A percentile compares a stretch with the other conserved stretches of the same genome.
These are phyloP conservation scores for Borealophlyctis nickersoniae DNA, from an alignment of 192 early-diverging fungal genomes.

Conservation along the genomic window DNA sequence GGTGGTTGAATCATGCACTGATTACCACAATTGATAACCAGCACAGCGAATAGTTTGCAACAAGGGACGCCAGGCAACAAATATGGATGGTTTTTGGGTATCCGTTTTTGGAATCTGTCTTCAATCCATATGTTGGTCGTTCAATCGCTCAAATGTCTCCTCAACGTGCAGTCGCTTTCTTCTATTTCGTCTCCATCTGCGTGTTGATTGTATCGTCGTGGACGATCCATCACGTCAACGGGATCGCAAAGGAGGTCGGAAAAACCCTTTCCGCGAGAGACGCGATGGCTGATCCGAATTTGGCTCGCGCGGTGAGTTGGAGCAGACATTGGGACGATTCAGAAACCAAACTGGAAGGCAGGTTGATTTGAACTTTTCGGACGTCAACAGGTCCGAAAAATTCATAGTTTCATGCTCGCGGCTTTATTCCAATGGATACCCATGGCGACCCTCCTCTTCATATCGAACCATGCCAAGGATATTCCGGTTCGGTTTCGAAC, in stretches of 20 bases:
- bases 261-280: background rate
- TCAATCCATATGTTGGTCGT: too few species aligned
- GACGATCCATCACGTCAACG: constrained; percentile 7
- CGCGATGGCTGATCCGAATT: too few species aligned
- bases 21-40: too few species aligned
- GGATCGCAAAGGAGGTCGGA: constrained; percentile 1
- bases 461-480: too few species aligned
- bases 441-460: constrained; percentile 2
- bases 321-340: background rate
- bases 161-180: constrained; percentile 16
- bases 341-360: background rate
- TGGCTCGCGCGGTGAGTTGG: background rate
- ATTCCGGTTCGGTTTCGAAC: too few species aligned
- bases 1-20: too few species aligned
- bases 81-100: too few species aligned
- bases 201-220: background rate
- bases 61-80: too few species aligned
- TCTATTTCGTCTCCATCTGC: background rate
- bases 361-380: background rate
- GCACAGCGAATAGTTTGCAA: too few species aligned
- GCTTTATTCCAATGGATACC: constrained; percentile 14
- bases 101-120: too few species aligned
- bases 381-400: background rate
- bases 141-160: too few species aligned
- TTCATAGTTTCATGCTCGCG: constrained; percentile 13